phyloP scores from a whole-genome alignment of 306 rosid genomes.

The Prosopis cineraria region DNA sequence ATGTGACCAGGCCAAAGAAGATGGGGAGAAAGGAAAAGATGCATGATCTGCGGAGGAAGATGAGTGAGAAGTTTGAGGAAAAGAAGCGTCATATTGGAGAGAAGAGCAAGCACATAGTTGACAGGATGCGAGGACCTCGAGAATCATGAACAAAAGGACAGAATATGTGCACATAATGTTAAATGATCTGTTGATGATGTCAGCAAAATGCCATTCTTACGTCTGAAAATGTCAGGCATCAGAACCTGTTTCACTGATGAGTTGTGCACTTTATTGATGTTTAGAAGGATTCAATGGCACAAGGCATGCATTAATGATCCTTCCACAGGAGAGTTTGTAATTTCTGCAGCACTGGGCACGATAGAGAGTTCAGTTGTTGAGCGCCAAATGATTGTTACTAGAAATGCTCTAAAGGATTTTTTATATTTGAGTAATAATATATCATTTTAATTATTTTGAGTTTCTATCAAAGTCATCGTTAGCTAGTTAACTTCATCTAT shows the following conservation, averaged over 20 bases:
- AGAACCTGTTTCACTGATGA: slow-evolving; percentile 21
- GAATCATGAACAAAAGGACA: slow-evolving; percentile 15
- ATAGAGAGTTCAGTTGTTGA: background rate
- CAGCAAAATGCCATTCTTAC: slow-evolving; percentile 5
- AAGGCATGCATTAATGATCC: slow-evolving; percentile 5
- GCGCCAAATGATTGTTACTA: background rate
- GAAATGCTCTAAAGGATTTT: background rate
- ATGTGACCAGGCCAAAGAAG: slow-evolving; percentile 57
- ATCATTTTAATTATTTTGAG: background rate
- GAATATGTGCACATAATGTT: slow-evolving; percentile 20
- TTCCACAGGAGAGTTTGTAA: slow-evolving; percentile 13
- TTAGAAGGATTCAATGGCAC: slow-evolving; percentile 24
- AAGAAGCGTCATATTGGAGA: slow-evolving; percentile 86
- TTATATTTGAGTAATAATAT: slow-evolving; percentile 28
- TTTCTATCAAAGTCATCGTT: slow-evolving; percentile 1
- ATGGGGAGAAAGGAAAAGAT: slow-evolving; percentile 84
- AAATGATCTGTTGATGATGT: slow-evolving; percentile 5
- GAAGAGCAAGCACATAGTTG: slow-evolving; percentile 80
- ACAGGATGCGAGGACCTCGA: slow-evolving; percentile 87
- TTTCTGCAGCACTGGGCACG: slow-evolving; percentile 5
- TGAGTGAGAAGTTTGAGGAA: slow-evolving; percentile 90
- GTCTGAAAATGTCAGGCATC: background rate
- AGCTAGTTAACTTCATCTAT: background rate
- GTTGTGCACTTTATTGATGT: slow-evolving; percentile 9
- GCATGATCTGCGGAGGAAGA: slow-evolving; percentile 75